Evolutionary conservation across 768 basidiomycete genomes (phyloP).

Genomic region (Suillus subaureus): DNA sequence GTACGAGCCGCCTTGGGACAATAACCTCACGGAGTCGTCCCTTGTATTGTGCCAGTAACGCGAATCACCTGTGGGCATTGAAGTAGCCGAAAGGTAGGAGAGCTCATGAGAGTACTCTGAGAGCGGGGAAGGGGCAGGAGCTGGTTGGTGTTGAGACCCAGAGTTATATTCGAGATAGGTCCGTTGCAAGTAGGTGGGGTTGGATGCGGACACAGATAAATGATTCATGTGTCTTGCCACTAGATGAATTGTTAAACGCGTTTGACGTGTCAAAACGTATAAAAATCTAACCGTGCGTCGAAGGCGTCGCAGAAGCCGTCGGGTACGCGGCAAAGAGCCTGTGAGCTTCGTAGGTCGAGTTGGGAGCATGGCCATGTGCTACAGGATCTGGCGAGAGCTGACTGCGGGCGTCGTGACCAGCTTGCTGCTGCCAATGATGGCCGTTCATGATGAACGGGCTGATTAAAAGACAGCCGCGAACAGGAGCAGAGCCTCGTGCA

Average conservation of each 20-base stretch:
- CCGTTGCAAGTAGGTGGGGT: slow-evolving; percentile 67
- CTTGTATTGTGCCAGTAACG: slow-evolving; percentile 68
- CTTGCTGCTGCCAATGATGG: slow-evolving; percentile 28
- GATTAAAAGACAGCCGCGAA: slow-evolving; percentile 6
- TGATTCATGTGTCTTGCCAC: slow-evolving; percentile 68
- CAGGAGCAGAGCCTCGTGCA: slow-evolving; percentile 10
- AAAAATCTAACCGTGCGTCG: slow-evolving; percentile 61
- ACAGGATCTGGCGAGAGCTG: slow-evolving; percentile 17
- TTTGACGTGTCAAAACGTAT: not conserved
- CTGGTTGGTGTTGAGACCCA: slow-evolving; percentile 28
- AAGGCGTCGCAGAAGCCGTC: slow-evolving; percentile 75
- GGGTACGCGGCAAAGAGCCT: slow-evolving; percentile 69
- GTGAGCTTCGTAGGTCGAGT: slow-evolving; percentile 70
- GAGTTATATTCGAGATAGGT: slow-evolving; percentile 44
- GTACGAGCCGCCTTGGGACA: slow-evolving; percentile 56
- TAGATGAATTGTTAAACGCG: slow-evolving; percentile 31
- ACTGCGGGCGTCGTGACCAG: slow-evolving; percentile 18
- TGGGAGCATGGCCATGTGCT: slow-evolving; percentile 29
- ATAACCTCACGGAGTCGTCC: slow-evolving; percentile 60
- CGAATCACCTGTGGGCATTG: slow-evolving; percentile 45
- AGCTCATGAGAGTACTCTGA: slow-evolving; percentile 70
- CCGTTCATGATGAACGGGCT: slow-evolving; percentile 24
- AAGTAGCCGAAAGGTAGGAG: slow-evolving; percentile 53
- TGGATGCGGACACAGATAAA: slow-evolving; percentile 58
- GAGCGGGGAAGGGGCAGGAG: slow-evolving; percentile 54